phyloP scores from a whole-genome alignment of 2,329 filamentous ascomycete species.

The Pseudogymnoascus sp. region DNA sequence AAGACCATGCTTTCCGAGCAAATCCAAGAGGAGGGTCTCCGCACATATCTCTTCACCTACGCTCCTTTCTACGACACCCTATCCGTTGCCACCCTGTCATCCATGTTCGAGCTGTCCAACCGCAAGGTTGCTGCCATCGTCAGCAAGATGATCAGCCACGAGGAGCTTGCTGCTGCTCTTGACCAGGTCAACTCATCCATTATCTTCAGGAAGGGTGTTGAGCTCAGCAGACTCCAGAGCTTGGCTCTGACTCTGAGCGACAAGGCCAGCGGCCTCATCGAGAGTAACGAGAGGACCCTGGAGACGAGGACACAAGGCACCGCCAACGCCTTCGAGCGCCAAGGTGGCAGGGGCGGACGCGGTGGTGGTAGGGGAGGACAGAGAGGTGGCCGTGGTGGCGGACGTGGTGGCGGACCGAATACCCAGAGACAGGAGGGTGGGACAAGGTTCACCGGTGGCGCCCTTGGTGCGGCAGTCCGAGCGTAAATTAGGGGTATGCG shows the following conservation, averaged over 20 bases:
- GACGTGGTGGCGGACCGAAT: slow-evolving; percentile 50
- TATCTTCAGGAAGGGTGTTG: slow-evolving; percentile 99
- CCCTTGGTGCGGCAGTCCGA: slow-evolving; percentile 61
- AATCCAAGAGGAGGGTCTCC: slow-evolving; percentile 96
- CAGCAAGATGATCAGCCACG: slow-evolving; percentile 99
- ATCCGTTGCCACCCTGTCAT: slow-evolving; percentile 72
- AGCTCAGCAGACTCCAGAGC: slow-evolving; percentile 91
- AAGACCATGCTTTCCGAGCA: slow-evolving; percentile 96
- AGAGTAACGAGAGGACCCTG: slow-evolving; percentile 93
- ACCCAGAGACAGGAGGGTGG: slow-evolving; percentile 61
- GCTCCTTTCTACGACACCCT: slow-evolving; percentile 98
- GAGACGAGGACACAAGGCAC: slow-evolving; percentile 97
- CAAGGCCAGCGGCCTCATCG: slow-evolving; percentile 92
- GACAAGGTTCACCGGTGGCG: slow-evolving; percentile 75
- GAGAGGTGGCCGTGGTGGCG: slow-evolving; percentile 54
- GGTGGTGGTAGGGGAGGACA: slow-evolving; percentile 61
- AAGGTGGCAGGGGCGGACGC: slow-evolving; percentile 68
- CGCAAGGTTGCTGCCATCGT: slow-evolving; percentile 92
- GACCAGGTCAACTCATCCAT: slow-evolving; percentile 97
- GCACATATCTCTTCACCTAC: slow-evolving; percentile 98
- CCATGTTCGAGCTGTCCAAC: slow-evolving; percentile 90
- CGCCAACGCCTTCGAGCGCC: slow-evolving; percentile 88
- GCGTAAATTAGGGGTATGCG: slow-evolving; percentile 37
- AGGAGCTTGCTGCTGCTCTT: slow-evolving; percentile 90
- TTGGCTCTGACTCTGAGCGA: slow-evolving; percentile 89